These are phyloP conservation scores for Trichophyton verrucosum DNA, from an alignment of 2,329 filamentous ascomycete species.

Conservation along the genomic window DNA sequence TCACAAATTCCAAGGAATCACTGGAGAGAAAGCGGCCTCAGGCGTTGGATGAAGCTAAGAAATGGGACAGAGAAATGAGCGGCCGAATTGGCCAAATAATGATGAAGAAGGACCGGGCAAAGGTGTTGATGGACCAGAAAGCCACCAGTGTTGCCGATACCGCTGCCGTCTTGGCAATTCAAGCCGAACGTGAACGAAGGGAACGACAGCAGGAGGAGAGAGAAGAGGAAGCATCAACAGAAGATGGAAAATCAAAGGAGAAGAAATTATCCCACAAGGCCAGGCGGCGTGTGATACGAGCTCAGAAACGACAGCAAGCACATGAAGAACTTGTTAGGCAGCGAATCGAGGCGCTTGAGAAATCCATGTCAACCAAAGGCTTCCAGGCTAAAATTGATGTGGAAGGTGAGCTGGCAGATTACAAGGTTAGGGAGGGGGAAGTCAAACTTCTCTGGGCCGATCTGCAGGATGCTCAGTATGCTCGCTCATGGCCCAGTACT, in stretches of 20 bases:
- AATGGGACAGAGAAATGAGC: constrained; percentile 29
- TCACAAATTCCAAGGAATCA: constrained; percentile 34
- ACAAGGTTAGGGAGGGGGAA: constrained; percentile 19
- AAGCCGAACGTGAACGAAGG: constrained; percentile 11
- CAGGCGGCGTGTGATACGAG: constrained; percentile 21
- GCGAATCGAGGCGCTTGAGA: constrained; percentile 19
- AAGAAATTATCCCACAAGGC: constrained; percentile 22
- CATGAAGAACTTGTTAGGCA: constrained; percentile 16
- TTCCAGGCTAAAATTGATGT: constrained; percentile 22
- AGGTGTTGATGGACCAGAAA: constrained; percentile 50
- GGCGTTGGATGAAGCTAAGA: constrained; percentile 28
- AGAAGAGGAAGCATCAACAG: constrained; percentile 8
- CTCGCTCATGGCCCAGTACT: constrained; percentile 31
- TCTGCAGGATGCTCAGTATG: constrained; percentile 32
- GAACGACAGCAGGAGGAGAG: constrained; percentile 12
- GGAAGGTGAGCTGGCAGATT: constrained; percentile 13
- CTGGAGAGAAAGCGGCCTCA: constrained; percentile 29
- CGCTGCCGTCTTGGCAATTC: constrained; percentile 41
- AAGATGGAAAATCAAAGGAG: constrained; percentile 9
- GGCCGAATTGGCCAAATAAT: constrained; percentile 33
- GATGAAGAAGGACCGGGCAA: constrained; percentile 39
- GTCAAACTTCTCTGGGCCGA: constrained; percentile 38
- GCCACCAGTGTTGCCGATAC: constrained; percentile 51
- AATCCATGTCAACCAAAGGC: constrained; percentile 10
- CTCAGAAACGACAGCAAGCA: constrained; percentile 18